phyloP scores from a whole-genome alignment of 768 basidiomycete species.

The Inosperma sp. region DNA sequence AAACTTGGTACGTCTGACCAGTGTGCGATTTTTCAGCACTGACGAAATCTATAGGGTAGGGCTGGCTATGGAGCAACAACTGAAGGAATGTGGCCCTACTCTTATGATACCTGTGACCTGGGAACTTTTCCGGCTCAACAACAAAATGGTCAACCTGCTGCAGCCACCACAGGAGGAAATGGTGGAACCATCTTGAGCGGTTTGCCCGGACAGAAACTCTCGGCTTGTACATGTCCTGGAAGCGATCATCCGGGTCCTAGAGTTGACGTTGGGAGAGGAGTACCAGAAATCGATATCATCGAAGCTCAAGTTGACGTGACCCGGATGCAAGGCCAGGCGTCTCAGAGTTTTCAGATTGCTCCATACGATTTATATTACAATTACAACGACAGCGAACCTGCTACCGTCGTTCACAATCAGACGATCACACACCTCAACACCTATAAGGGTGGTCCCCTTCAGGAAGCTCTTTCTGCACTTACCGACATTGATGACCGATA shows the following conservation, averaged over 20 bases:
- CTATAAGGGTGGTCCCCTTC: conserved; percentile 67
- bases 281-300: conserved; percentile 90
- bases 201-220: conserved; percentile 82
- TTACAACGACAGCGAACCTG: conserved; percentile 50
- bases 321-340: conserved; percentile 56
- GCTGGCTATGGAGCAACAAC: conserved; percentile 89
- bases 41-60: conserved; percentile 49
- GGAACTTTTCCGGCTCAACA: conserved; percentile 87
- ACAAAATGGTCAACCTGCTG: conserved; percentile 51
- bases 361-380: conserved; percentile 72
- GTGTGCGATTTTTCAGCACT: neutral
- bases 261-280: conserved; percentile 62
- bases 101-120: conserved; percentile 78
- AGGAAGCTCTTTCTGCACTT: conserved; percentile 72
- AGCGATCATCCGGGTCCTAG: conserved; percentile 87
- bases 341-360: conserved; percentile 77
- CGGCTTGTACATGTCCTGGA: conserved; percentile 83
- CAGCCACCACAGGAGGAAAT: conserved; percentile 48
- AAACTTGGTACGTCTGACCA: conserved; percentile 44
- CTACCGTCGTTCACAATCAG: conserved; percentile 49
- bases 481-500: conserved; percentile 48
- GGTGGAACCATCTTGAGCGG: conserved; percentile 60
- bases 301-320: conserved; percentile 71
- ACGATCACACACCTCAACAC: conserved; percentile 52
- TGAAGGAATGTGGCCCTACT: conserved; percentile 84